Evolutionary conservation across 2,329 filamentous ascomycete species (phyloP).

Genomic region (Fusarium sp.): DNA sequence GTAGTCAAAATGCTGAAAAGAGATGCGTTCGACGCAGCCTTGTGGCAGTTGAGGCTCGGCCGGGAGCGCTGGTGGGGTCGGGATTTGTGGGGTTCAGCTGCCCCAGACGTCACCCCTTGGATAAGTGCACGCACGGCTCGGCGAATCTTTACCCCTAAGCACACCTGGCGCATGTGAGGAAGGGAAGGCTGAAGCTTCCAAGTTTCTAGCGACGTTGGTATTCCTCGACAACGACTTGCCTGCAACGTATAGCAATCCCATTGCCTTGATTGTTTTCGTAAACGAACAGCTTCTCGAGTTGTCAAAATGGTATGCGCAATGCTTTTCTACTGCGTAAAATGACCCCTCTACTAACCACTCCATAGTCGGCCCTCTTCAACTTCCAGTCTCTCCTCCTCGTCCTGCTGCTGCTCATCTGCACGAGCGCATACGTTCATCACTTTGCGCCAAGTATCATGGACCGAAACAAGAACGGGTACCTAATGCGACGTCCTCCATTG

Average conservation of each 20-base stretch:
- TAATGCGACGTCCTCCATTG: slow-evolving; percentile 11
- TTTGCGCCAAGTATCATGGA: slow-evolving; percentile 93
- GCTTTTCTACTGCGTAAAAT: background rate
- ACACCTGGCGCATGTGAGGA: slow-evolving; percentile 47
- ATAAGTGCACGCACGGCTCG: slow-evolving; percentile 45
- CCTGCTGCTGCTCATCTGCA: slow-evolving; percentile 95
- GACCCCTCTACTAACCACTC: slow-evolving; percentile 25
- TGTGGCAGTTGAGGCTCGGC: slow-evolving; percentile 35
- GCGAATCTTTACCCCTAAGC: slow-evolving; percentile 58
- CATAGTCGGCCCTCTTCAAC: slow-evolving; percentile 95
- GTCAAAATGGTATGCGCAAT: slow-evolving; percentile 49
- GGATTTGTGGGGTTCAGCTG: slow-evolving; percentile 41
- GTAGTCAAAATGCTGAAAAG: slow-evolving; percentile 34
- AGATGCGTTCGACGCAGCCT: slow-evolving; percentile 33
- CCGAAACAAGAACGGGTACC: slow-evolving; percentile 90
- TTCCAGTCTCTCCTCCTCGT: slow-evolving; percentile 97
- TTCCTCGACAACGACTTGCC: slow-evolving; percentile 20
- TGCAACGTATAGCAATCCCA: background rate
- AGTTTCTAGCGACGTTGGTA: slow-evolving; percentile 19
- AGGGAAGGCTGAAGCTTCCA: slow-evolving; percentile 22
- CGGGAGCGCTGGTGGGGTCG: slow-evolving; percentile 35
- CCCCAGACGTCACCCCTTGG: slow-evolving; percentile 40
- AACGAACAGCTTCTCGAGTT: slow-evolving; percentile 1
- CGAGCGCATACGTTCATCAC: slow-evolving; percentile 92
- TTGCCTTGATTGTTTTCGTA: background rate